Percentiles rank a stretch among this genome's conserved stretches.
phyloP scores from a whole-genome alignment of 345 rosid genomes.

The Aquilaria sinensis region DNA sequence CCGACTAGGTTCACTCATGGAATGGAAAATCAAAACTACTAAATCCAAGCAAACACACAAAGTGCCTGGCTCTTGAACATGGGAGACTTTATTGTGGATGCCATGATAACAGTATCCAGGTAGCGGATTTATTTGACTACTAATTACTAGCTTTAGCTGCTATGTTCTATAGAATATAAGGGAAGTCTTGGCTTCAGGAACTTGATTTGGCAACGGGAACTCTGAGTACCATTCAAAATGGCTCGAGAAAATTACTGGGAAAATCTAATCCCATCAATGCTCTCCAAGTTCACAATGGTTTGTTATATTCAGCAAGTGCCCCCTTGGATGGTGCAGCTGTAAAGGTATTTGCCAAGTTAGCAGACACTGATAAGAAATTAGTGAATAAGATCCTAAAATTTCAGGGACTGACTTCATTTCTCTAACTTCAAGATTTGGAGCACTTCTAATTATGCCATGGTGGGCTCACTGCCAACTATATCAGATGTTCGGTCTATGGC shows the following conservation, averaged over 20 bases:
- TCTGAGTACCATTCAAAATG: slow-evolving; percentile 39
- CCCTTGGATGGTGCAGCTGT: slow-evolving; percentile 48
- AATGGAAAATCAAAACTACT: slow-evolving; percentile 49
- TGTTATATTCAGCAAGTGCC: slow-evolving; percentile 51
- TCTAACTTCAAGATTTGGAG: slow-evolving; percentile 42
- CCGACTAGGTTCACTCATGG: slow-evolving; percentile 53
- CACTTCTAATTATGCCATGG: slow-evolving; percentile 31
- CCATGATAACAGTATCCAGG: slow-evolving; percentile 67
- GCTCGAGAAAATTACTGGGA: slow-evolving; percentile 50
- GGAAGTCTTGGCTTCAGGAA: slow-evolving; percentile 30
- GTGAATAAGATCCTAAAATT: not conserved
- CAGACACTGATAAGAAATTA: not conserved
- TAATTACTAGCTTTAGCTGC: not conserved
- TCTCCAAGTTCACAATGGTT: slow-evolving; percentile 40
- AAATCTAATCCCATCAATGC: slow-evolving; percentile 49
- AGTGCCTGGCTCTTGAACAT: slow-evolving; percentile 44
- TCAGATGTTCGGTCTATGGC: slow-evolving; percentile 42
- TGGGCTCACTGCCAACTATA: slow-evolving; percentile 39
- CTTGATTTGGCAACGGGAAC: slow-evolving; percentile 69
- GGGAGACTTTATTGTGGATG: slow-evolving; percentile 71
- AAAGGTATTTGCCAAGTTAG: slow-evolving; percentile 36
- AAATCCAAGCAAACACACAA: slow-evolving; percentile 37
- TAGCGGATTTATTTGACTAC: slow-evolving; percentile 6
- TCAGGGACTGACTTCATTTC: slow-evolving; percentile 8
- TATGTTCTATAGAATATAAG: no score